phyloP scores from a whole-genome alignment of 2,329 filamentous ascomycete genomes.

The Cladosporium sp. region DNA sequence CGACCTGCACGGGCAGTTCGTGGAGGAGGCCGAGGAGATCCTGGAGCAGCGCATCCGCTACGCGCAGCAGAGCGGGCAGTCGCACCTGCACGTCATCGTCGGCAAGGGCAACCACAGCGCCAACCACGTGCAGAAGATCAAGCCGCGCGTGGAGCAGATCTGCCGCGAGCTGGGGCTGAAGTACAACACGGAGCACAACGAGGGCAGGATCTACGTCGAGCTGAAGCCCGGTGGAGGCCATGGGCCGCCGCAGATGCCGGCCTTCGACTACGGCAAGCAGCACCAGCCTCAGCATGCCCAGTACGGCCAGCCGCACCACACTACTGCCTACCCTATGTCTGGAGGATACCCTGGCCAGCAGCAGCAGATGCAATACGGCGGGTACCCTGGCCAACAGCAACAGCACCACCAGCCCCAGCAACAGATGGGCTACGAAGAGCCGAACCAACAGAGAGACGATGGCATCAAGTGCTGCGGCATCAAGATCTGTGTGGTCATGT shows the following conservation, averaged over 20 bases:
- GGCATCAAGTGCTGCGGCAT: slow-evolving; percentile 29
- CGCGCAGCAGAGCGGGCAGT: slow-evolving; percentile 66
- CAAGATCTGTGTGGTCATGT: slow-evolving; percentile 29
- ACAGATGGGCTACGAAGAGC: slow-evolving; percentile 28
- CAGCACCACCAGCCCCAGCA: slow-evolving; percentile 44
- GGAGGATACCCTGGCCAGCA: slow-evolving; percentile 30
- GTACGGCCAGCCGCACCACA: slow-evolving; percentile 37
- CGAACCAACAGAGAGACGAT: slow-evolving; percentile 21
- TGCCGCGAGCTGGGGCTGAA: slow-evolving; percentile 77
- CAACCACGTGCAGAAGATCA: slow-evolving; percentile 84
- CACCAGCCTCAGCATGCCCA: slow-evolving; percentile 28
- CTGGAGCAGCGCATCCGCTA: slow-evolving; percentile 78
- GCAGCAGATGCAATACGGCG: slow-evolving; percentile 38
- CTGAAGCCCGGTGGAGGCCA: slow-evolving; percentile 67
- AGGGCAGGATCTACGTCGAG: slow-evolving; percentile 82
- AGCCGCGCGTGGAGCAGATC: slow-evolving; percentile 84
- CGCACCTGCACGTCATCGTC: slow-evolving; percentile 88
- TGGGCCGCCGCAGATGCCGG: slow-evolving; percentile 34
- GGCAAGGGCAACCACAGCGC: slow-evolving; percentile 87
- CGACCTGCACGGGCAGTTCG: slow-evolving; percentile 89
- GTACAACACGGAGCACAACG: slow-evolving; percentile 81
- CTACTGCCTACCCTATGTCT: slow-evolving; percentile 34
- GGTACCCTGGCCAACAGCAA: slow-evolving; percentile 37
- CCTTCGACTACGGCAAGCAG: slow-evolving; percentile 40
- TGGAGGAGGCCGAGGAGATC: slow-evolving; percentile 90